Base-by-base conservation (phyloP, 2,329 filamentous ascomycete genomes). In the Phialemonium atrogriseum region DNA sequence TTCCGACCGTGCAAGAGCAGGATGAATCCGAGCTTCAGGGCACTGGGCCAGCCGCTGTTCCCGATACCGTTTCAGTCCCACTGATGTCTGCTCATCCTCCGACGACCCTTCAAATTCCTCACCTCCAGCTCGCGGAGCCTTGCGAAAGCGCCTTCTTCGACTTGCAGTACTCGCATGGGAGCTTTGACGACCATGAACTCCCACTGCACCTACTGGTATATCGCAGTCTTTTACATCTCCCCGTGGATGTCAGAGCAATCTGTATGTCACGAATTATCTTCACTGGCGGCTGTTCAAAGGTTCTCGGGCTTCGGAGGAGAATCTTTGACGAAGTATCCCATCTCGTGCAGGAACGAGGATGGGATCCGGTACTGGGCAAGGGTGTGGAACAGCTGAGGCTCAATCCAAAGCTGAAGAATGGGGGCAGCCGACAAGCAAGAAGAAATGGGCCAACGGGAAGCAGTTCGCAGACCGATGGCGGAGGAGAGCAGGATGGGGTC, bases 211-310 rank as follows among this genome's bases (percentile, higher is more conserved):
- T 78, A 10, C 68, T 96, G 7, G 65, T 93, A 3, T 93, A 94
- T 56, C 72, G 74, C 32, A 72, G 78, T 22, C 69, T 98, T 2
- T 65, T 93, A 2, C 68, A 75, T 7, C 65, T 95, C 1, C 84
- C 87, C 0, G 61, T 89, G 4, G 91, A 98, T 54, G 77, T 88
- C 4, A 77, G 91, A 15, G 80, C 83, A 1, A 60, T 80, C 5
- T 95, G 89, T 55, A 91, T 95, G 77, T 79, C 87, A 2, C 82
- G 89, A 23, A 83, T 96, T 27, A 66, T 94, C 11, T 83, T 98
- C 48, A 81, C 80, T 0, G 91, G 91, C 19, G 86, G 86, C 3
- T 82, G 82, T 28, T 77, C 86, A 5, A 72, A 72, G 16, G 77
- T 95, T 7, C 71, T 88, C 1, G 91, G 91, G 1, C 60, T 98